Evolutionary conservation across 148 eudicot species (phyloP), one percentile per base, ranked within the genome.

Genomic region (Chenopodium album): DNA sequence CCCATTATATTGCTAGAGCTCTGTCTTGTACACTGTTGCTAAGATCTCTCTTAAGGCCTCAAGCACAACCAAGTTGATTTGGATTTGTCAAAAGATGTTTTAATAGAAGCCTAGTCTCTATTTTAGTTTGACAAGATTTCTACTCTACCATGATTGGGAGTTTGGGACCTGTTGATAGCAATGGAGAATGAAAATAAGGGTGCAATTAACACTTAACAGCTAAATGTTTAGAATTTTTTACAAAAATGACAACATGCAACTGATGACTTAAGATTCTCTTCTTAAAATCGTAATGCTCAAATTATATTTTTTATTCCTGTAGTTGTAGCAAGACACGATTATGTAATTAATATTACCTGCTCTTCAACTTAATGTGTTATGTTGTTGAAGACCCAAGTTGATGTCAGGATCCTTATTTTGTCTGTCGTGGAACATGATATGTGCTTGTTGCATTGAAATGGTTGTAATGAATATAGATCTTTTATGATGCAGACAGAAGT

Each of bases 401-500:
- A 60, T 41, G 28, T 12, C 63, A 16, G 63, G 17, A 13, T 71
- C 68, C 17, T 79, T 71, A 14, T 26, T 34, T 64, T 13, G 62
- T 54, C 54, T 75, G 47, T 28, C 6, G 14, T 60, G 0, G 66
- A 48, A 41, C 26, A 9, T 74, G 46, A 59, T 59, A 37, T 62
- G 76, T n/a, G 59, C 41, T 48, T 13, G 20, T 32, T 28, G 19
- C 60, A 52, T 31, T 73, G 16, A 74, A 44, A 14, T 50, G 78
- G 67, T 62, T 73, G 34, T 75, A 34, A 20, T 79, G 73, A 85
- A 76, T 5, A 23, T 73, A 60, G 31, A 74, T 63, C 44, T 47
- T 78, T 60, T 34, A 60, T 56, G 68, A 31, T 85, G 84, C 91
- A 94, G 98, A 91, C 98, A 71, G 98, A 94, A 90, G 94, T 94